A percentile compares a stretch with the other conserved stretches of the same genome.
Conservation (phyloP, 495 filamentous ascomycete genomes). For the Hyaloscypha variabilis region DNA sequence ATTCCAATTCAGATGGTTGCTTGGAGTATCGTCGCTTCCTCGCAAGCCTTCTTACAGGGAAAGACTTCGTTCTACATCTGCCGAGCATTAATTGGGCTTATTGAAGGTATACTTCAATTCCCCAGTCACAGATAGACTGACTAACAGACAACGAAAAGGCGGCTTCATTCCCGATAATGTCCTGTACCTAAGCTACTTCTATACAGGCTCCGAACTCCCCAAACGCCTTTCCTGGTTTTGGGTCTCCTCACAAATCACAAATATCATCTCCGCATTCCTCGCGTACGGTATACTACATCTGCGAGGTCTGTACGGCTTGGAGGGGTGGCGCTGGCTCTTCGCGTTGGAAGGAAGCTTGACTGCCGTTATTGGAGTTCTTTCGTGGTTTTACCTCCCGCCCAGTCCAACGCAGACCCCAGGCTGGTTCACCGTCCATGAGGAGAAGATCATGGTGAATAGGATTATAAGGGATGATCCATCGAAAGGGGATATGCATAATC, state of each 20-base stretch:
- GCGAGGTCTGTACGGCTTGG: slow-evolving; percentile 56
- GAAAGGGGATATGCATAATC: slow-evolving; percentile 57
- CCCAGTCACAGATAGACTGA: slow-evolving; percentile 34
- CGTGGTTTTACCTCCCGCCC: slow-evolving; percentile 71
- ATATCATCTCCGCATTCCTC: slow-evolving; percentile 68
- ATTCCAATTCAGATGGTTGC: slow-evolving; percentile 80
- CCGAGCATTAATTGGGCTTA: slow-evolving; percentile 66
- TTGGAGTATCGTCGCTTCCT: slow-evolving; percentile 73
- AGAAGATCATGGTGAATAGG: slow-evolving; percentile 73
- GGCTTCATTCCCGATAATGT: slow-evolving; percentile 32
- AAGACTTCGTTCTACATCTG: slow-evolving; percentile 61
- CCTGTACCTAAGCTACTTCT: slow-evolving; percentile 79
- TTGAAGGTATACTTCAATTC: slow-evolving; percentile 71
- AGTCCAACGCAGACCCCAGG: slow-evolving; percentile 74
- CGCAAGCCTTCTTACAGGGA: slow-evolving; percentile 65
- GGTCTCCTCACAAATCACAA: slow-evolving; percentile 66
- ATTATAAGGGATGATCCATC: slow-evolving; percentile 72
- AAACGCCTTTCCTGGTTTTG: slow-evolving; percentile 69
- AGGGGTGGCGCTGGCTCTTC: slow-evolving; percentile 78
- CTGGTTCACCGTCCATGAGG: slow-evolving; percentile 70
- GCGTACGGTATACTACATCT: slow-evolving; percentile 75
- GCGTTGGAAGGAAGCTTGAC: slow-evolving; percentile 58
- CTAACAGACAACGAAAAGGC: neutral
- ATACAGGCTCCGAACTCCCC: slow-evolving; percentile 68
- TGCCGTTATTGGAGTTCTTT: slow-evolving; percentile 62